phyloP scores from a whole-genome alignment of 805 yeast genomes.

The Metschnikowia reukaufii region DNA sequence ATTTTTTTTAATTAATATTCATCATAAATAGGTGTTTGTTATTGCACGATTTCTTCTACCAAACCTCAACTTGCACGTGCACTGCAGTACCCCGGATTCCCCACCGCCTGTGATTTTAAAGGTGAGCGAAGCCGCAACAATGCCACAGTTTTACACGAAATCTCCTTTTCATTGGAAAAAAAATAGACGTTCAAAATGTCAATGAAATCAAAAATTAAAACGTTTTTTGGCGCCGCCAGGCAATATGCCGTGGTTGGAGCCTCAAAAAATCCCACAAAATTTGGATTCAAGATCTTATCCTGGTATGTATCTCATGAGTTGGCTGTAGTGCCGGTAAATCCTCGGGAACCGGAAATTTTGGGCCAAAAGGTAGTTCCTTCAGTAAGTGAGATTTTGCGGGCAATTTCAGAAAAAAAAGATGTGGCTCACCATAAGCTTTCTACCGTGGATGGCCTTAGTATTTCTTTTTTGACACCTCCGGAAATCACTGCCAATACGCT shows the following conservation, averaged over 20 bases:
- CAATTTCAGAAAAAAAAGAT: constrained; percentile 20
- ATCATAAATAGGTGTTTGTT: too few relatives aligned
- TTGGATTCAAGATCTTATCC: constrained; percentile 63
- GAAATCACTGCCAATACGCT: constrained; percentile 44
- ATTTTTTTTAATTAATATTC: too few relatives aligned
- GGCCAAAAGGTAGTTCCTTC: constrained; percentile 40
- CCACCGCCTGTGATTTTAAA: not conserved
- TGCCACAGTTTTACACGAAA: too few relatives aligned
- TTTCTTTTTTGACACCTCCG: constrained; percentile 80
- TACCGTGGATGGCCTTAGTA: constrained; percentile 46
- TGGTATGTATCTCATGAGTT: constrained; percentile 65
- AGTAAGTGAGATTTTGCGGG: constrained; percentile 29
- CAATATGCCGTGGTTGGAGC: constrained; percentile 73
- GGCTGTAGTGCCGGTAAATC: constrained; percentile 68
- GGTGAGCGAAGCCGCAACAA: not conserved
- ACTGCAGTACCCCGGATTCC: constrained; percentile 13
- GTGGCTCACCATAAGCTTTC: constrained; percentile 28
- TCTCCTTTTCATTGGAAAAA: too few relatives aligned
- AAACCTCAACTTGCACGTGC: not conserved
- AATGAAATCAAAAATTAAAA: constrained; percentile 36
- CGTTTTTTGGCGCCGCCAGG: constrained; percentile 54
- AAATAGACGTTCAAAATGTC: constrained; percentile 27
- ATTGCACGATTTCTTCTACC: too few relatives aligned
- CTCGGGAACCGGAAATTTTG: constrained; percentile 48
- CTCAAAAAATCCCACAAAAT: constrained; percentile 59